Evolutionary conservation across 352 stramenopile species (phyloP).

Genomic region (Globisporangium splendens): DNA sequence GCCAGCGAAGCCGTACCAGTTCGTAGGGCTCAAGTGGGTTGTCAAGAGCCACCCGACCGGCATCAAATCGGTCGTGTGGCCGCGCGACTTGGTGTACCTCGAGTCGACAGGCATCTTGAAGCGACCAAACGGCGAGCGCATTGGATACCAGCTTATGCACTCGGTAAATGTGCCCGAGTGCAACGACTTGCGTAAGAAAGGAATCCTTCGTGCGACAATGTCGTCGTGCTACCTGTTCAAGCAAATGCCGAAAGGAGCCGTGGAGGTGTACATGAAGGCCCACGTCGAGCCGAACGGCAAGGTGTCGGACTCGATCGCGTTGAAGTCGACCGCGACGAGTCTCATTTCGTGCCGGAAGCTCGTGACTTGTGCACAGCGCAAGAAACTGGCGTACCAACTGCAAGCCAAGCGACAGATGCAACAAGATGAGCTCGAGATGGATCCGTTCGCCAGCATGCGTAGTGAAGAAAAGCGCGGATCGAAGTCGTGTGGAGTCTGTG

Average conservation of each 20-base stretch:
- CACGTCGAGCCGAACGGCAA: constrained; percentile 21
- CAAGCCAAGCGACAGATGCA: not conserved
- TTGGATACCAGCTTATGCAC: constrained; percentile 56
- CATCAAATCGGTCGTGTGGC: constrained; percentile 31
- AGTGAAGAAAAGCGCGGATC: constrained; percentile 1
- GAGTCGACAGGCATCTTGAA: constrained; percentile 29
- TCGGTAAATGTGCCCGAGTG: constrained; percentile 34
- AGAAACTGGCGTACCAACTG: constrained; percentile 29
- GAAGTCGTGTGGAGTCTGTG: constrained; percentile 10
- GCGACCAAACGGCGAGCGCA: constrained; percentile 26
- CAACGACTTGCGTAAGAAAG: constrained; percentile 25
- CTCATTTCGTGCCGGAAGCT: constrained; percentile 30
- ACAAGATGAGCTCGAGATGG: not conserved
- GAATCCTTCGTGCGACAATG: constrained; percentile 30
- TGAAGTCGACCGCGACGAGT: constrained; percentile 16
- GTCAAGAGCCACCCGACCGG: constrained; percentile 24
- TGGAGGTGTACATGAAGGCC: constrained; percentile 28
- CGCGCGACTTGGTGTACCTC: constrained; percentile 28
- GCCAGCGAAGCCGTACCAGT: constrained; percentile 34
- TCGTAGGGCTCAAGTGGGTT: constrained; percentile 46
- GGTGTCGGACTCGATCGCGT: constrained; percentile 18
- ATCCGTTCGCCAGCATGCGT: not conserved
- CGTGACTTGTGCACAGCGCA: constrained; percentile 25
- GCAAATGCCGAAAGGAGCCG: constrained; percentile 18
- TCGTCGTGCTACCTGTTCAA: constrained; percentile 40